Evolutionary conservation across 257 asterid genomes (phyloP).

Genomic region (Paulownia fortunei): DNA sequence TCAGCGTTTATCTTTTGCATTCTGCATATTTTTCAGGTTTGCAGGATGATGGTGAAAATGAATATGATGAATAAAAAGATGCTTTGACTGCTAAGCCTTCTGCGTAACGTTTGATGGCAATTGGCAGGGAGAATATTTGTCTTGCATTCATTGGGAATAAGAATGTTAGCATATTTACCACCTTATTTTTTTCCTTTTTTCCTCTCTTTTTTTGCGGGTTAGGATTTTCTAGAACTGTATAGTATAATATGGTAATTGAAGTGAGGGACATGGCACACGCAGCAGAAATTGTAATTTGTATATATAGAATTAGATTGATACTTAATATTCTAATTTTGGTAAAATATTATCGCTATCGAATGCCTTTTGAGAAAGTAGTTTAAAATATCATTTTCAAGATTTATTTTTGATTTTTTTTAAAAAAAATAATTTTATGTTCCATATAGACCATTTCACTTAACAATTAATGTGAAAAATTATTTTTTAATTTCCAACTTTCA

Average conservation of each 20-base stretch:
- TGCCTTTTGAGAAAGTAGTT: too few species aligned
- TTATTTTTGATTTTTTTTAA: too few species aligned
- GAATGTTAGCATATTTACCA: background rate
- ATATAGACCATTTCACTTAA: too few species aligned
- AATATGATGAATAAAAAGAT: slow-evolving; percentile 28
- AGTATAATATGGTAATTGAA: too few species aligned
- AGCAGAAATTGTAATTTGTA: background rate
- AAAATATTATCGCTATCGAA: too few species aligned
- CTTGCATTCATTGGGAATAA: slow-evolving; percentile 22
- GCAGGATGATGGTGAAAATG: slow-evolving; percentile 26
- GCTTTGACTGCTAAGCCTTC: background rate
- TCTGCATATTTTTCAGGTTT: slow-evolving; percentile 18
- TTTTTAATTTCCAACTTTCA: too few species aligned
- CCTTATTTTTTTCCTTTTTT: background rate
- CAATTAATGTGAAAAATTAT: too few species aligned
- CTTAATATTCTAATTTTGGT: too few species aligned
- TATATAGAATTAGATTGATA: too few species aligned
- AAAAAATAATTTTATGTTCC: too few species aligned
- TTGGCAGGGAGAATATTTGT: slow-evolving; percentile 33
- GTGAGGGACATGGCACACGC: background rate
- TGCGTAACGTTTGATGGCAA: slow-evolving; percentile 13
- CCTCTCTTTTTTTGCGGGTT: background rate
- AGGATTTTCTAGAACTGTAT: background rate
- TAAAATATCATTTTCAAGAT: too few species aligned
- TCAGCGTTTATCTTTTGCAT: slow-evolving; percentile 10